Percentiles rank a stretch among this genome's conserved stretches.
Conservation (phyloP, 169 alveolate genomes). For the Amoebophrya sp. region DNA sequence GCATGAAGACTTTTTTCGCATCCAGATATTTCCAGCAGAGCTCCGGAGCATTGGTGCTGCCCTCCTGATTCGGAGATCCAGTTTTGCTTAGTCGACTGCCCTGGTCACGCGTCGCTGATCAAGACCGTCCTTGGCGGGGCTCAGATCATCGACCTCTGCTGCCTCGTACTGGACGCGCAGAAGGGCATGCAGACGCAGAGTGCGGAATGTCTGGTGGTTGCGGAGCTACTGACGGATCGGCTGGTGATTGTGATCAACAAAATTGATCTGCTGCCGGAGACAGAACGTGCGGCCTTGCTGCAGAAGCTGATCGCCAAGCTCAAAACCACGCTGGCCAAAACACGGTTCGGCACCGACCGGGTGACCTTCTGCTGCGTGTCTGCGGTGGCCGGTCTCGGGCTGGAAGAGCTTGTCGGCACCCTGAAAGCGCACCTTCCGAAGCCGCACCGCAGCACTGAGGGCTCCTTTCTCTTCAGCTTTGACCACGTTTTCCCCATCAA, state of each 20-base stretch:
- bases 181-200: slow-evolving; percentile 88
- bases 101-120: slow-evolving; percentile 87
- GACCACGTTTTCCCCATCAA: not conserved
- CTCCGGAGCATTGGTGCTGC: slow-evolving; percentile 56
- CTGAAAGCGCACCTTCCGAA: not conserved
- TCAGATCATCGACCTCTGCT: slow-evolving; percentile 76
- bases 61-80: slow-evolving; percentile 52
- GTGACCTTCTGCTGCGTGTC: not conserved
- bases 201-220: slow-evolving; percentile 84
- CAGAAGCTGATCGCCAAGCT: not conserved
- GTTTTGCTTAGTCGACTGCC: slow-evolving; percentile 88
- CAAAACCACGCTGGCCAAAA: not conserved
- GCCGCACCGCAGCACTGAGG: not conserved
- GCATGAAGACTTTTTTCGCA: too few species aligned
- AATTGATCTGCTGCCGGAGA: slow-evolving; percentile 40
- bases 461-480: not conserved
- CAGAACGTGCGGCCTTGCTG: not conserved
- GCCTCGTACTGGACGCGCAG: slow-evolving; percentile 74
- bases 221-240: slow-evolving; percentile 74
- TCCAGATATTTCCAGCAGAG: too few species aligned
- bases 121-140: slow-evolving; percentile 76
- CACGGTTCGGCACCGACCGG: not conserved
- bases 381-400: not conserved
- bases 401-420: not conserved
- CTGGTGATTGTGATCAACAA: slow-evolving; percentile 73